Percentiles rank a stretch among this genome's conserved stretches.
phyloP scores from a whole-genome alignment of 108 stramenopile species.

The Nitzschia putrida region DNA sequence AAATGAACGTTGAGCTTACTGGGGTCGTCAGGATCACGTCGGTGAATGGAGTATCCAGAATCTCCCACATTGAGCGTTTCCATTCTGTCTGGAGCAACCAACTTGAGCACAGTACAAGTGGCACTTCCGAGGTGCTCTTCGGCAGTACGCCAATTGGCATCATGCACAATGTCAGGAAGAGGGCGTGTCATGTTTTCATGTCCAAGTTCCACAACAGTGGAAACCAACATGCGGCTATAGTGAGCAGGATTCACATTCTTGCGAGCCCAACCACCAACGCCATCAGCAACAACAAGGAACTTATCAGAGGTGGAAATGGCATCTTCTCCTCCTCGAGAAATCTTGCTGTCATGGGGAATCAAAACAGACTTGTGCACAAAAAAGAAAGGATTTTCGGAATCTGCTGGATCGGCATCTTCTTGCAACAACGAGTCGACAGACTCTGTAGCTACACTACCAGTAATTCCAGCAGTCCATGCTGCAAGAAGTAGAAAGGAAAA shows the following conservation, averaged over 20 bases:
- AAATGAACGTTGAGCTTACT: slow-evolving; percentile 18
- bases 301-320: slow-evolving; percentile 25
- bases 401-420: not conserved
- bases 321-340: slow-evolving; percentile 42
- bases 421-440: not conserved
- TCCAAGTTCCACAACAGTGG: slow-evolving; percentile 1
- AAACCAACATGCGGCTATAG: slow-evolving; percentile 21
- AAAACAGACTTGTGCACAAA: slow-evolving; percentile 36
- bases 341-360: slow-evolving; percentile 38
- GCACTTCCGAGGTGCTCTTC: slow-evolving; percentile 29
- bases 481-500: not conserved
- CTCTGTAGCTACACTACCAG: not conserved
- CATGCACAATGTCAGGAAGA: slow-evolving; percentile 12
- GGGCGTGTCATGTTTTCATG: not conserved
- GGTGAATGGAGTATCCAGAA: slow-evolving; percentile 34
- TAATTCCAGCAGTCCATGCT: not conserved
- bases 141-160: slow-evolving; percentile 25
- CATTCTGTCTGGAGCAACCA: not conserved
- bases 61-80: slow-evolving; percentile 34
- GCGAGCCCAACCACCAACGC: slow-evolving; percentile 37
- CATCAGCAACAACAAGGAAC: slow-evolving; percentile 35
- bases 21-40: not conserved
- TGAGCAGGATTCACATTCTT: slow-evolving; percentile 29
- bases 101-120: slow-evolving; percentile 25
- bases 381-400: not conserved